phyloP scores from a whole-genome alignment of 2,329 filamentous ascomycete genomes.

The Zymoseptoria pseudotritici region DNA sequence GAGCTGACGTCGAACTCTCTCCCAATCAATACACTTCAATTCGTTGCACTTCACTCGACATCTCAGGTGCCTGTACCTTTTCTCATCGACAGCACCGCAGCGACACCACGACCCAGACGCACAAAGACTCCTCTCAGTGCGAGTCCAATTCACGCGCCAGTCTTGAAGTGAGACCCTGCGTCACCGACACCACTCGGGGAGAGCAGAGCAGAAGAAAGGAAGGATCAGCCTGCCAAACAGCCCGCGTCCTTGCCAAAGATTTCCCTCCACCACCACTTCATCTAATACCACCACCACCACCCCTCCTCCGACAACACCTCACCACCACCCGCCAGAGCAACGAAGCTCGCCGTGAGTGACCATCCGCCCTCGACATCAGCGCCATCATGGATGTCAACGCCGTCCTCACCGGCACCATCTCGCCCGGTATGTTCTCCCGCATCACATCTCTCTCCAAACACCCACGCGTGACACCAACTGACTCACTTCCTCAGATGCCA shows the following conservation, averaged over 20 bases:
- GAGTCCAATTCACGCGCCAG: not conserved
- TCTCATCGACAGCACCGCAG: not conserved
- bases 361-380: not conserved
- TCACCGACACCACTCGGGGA: not conserved
- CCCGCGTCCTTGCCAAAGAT: not conserved
- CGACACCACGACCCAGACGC: not conserved
- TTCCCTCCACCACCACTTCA: not conserved
- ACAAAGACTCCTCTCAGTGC: not conserved
- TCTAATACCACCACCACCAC: not conserved
- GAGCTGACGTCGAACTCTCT: not conserved
- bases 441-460: not conserved
- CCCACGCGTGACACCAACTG: not conserved
- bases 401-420: slow-evolving; percentile 95
- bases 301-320: slow-evolving; percentile 7
- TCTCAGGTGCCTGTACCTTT: not conserved
- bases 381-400: slow-evolving; percentile 90
- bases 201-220: not conserved
- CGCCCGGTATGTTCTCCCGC: slow-evolving; percentile 61
- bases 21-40: not conserved
- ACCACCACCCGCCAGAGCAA: slow-evolving; percentile 11
- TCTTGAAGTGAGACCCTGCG: not conserved
- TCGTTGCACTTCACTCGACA: too few relatives aligned
- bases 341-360: slow-evolving; percentile 15
- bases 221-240: not conserved
- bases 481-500: slow-evolving; percentile 60